These are phyloP conservation scores for Helianthus tuberosus DNA, from an alignment of 129 eudicot genomes.

Conservation along the genomic window DNA sequence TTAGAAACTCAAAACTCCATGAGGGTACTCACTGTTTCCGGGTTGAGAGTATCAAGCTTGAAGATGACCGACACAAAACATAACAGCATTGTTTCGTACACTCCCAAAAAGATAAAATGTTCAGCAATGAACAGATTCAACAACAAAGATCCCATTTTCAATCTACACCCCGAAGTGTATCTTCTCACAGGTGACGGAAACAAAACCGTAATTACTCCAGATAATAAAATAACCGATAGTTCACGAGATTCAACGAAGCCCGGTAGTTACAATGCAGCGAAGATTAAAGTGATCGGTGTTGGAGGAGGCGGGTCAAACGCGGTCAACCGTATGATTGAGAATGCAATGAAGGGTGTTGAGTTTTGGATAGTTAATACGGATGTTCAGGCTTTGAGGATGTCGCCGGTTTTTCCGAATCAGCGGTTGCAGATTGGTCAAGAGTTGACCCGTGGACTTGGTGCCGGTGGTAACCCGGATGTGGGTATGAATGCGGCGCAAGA, in stretches of 20 bases:
- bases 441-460: constrained; percentile 94
- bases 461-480: constrained; percentile 93
- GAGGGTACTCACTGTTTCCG: constrained; percentile 51
- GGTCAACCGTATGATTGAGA: constrained; percentile 93
- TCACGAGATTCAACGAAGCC: constrained; percentile 41
- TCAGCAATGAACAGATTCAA: constrained; percentile 55
- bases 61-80: constrained; percentile 43
- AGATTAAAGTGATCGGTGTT: constrained; percentile 90
- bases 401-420: constrained; percentile 70
- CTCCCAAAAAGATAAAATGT: constrained; percentile 46
- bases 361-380: constrained; percentile 94
- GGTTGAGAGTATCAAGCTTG: constrained; percentile 39
- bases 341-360: constrained; percentile 89
- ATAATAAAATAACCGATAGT: constrained; percentile 44
- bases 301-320: constrained; percentile 99
- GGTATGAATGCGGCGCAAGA: constrained; percentile 94
- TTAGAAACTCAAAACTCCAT: constrained; percentile 45
- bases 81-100: constrained; percentile 29
- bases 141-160: constrained; percentile 59
- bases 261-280: constrained; percentile 66
- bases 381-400: constrained; percentile 82
- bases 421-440: constrained; percentile 89
- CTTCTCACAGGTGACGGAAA: constrained; percentile 75
- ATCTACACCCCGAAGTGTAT: constrained; percentile 63
- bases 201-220: constrained; percentile 49